A percentile compares a stretch with the other conserved stretches of the same genome.
phyloP scores from a whole-genome alignment of 2,329 filamentous ascomycete genomes.

The Cytospora piceae region DNA sequence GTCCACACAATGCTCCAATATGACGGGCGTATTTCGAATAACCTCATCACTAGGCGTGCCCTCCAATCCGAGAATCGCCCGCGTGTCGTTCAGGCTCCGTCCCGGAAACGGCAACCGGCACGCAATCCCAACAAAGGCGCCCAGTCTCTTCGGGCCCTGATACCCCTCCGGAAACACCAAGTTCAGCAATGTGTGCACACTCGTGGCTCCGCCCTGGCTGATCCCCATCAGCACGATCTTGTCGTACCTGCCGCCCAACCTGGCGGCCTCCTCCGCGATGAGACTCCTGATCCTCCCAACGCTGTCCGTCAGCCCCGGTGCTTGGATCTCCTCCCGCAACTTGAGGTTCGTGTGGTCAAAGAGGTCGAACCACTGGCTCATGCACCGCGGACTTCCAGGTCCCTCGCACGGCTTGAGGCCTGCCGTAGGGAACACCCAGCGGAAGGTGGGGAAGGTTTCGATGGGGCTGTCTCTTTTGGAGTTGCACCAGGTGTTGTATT shows the following conservation, averaged over 20 bases:
- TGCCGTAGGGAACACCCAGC: constrained; percentile 51
- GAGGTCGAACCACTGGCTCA: constrained; percentile 57
- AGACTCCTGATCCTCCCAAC: constrained; percentile 40
- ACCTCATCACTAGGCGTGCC: constrained; percentile 37
- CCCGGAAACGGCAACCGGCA: constrained; percentile 30
- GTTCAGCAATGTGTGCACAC: constrained; percentile 44
- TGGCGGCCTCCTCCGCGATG: constrained; percentile 41
- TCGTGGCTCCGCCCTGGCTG: constrained; percentile 50
- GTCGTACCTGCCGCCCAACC: constrained; percentile 44
- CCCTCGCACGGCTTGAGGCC: constrained; percentile 36
- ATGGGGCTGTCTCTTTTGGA: constrained; percentile 41
- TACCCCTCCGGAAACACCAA: constrained; percentile 35
- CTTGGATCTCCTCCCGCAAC: constrained; percentile 49
- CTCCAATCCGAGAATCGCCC: constrained; percentile 39
- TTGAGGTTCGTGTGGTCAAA: constrained; percentile 47
- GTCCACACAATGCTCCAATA: constrained; percentile 51
- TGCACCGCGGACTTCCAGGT: constrained; percentile 32
- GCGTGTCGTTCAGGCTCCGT: constrained; percentile 34
- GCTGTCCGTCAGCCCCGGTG: constrained; percentile 45
- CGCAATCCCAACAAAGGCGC: constrained; percentile 45
- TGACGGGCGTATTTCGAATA: constrained; percentile 47
- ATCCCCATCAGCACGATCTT: constrained; percentile 50
- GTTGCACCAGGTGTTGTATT: constrained; percentile 32
- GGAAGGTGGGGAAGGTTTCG: constrained; percentile 48
- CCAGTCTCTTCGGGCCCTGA: constrained; percentile 31